Percentiles rank a stretch among this genome's conserved stretches.
These are phyloP conservation scores for Wickerhamomyces chambardii DNA, from an alignment of 805 yeast species.

Conservation along the genomic window DNA sequence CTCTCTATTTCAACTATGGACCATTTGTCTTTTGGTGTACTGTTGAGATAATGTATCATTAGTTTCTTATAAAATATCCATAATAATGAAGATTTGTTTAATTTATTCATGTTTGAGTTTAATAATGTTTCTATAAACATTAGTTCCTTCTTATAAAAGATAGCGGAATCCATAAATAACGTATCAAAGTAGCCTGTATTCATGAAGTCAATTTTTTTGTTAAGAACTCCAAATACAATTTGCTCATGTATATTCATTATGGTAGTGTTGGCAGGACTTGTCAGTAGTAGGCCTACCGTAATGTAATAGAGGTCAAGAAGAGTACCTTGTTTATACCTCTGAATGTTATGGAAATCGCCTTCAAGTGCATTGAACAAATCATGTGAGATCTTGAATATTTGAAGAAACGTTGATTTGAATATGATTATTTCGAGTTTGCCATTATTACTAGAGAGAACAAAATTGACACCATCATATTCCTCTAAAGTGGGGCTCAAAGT, in stretches of 20 bases:
- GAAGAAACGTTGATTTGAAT: constrained; percentile 19
- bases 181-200: background rate
- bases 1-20: background rate
- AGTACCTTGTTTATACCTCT: background rate
- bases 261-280: constrained; percentile 27
- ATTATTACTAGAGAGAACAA: constrained; percentile 1
- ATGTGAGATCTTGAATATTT: constrained; percentile 23
- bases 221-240: constrained; percentile 9
- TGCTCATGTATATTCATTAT: constrained; percentile 21
- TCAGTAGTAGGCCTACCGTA: constrained; percentile 24
- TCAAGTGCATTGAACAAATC: constrained; percentile 8
- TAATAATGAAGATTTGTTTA: constrained; percentile 29
- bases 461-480: no score
- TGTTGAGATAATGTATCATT: constrained; percentile 6
- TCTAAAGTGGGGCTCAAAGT: no score
- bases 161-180: background rate
- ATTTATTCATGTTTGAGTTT: constrained; percentile 21
- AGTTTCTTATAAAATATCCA: constrained; percentile 25
- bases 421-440: constrained; percentile 22
- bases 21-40: background rate
- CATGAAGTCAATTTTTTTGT: background rate
- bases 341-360: background rate
- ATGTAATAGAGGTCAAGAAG: constrained; percentile 11
- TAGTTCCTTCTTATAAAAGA: constrained; percentile 12
- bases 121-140: constrained; percentile 15